These are phyloP conservation scores for Debaryomyces udenii DNA, from an alignment of 1,139 yeast genomes.

Conservation along the genomic window DNA sequence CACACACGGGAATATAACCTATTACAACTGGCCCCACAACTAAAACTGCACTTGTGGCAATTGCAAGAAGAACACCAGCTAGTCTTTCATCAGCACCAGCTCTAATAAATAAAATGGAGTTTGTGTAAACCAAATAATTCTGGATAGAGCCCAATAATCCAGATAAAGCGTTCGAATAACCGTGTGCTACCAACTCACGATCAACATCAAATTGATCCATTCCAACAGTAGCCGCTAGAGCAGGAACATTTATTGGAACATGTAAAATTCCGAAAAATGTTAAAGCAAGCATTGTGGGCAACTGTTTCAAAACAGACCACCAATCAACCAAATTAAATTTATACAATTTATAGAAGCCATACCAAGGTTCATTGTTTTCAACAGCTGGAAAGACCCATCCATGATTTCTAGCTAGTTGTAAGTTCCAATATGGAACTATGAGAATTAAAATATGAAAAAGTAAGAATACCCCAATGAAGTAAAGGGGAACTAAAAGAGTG, in stretches of 20 bases:
- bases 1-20: conserved; percentile 92
- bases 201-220: conserved; percentile 89
- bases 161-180: conserved; percentile 84
- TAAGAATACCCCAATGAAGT: conserved; percentile 71
- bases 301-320: conserved; percentile 63
- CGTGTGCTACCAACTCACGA: conserved; percentile 92
- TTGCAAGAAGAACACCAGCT: conserved; percentile 85
- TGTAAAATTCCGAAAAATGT: conserved; percentile 95
- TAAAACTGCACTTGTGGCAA: conserved; percentile 81
- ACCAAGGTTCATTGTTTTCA: conserved; percentile 80
- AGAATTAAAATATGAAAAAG: conserved; percentile 70
- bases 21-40: conserved; percentile 88
- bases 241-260: conserved; percentile 97
- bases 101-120: conserved; percentile 84
- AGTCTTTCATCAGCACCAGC: conserved; percentile 92
- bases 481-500: conserved; percentile 79
- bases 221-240: conserved; percentile 86
- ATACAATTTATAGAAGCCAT: conserved; percentile 74
- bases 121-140: conserved; percentile 92
- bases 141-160: conserved; percentile 88
- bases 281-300: conserved; percentile 93
- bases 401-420: conserved; percentile 59
- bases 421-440: conserved; percentile 64
- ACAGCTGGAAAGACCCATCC: conserved; percentile 89
- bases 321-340: conserved; percentile 73